Percentiles rank a stretch among this genome's conserved stretches.
Conservation (phyloP, 106 monocot genomes). For the Chionographis japonica region DNA sequence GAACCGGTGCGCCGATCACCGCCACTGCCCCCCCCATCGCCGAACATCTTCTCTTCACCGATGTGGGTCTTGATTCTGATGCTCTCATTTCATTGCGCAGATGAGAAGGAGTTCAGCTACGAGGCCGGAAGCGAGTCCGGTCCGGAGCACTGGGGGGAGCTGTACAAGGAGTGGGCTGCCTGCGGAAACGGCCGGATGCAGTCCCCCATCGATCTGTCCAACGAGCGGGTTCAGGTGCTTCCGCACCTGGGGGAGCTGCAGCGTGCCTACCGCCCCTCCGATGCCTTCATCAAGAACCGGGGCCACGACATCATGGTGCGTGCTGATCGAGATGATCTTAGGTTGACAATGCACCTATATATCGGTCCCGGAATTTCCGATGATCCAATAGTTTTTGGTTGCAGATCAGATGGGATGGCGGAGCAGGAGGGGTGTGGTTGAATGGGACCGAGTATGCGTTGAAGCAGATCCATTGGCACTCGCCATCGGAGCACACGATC, state of each 20-base stretch:
- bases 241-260: background rate
- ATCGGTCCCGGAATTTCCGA: no score
- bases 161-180: constrained; percentile 1
- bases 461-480: constrained; percentile 39
- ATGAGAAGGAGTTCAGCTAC: constrained; percentile 16
- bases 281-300: constrained; percentile 4
- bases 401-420: background rate
- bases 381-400: no score
- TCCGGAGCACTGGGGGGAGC: constrained; percentile 1
- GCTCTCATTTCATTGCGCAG: background rate
- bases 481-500: constrained; percentile 40
- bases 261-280: background rate
- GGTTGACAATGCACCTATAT: no score
- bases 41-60: background rate
- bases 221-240: background rate
- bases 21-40: background rate
- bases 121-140: background rate
- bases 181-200: constrained; percentile 6
- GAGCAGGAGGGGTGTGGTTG: constrained; percentile 15
- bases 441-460: constrained; percentile 20
- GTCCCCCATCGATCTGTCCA: constrained; percentile 12
- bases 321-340: background rate
- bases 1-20: background rate
- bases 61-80: background rate
- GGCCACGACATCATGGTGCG: constrained; percentile 19